Evolutionary conservation across 176 grass and related monocot species (phyloP).

Genomic region (Thinopyrum elongatum): DNA sequence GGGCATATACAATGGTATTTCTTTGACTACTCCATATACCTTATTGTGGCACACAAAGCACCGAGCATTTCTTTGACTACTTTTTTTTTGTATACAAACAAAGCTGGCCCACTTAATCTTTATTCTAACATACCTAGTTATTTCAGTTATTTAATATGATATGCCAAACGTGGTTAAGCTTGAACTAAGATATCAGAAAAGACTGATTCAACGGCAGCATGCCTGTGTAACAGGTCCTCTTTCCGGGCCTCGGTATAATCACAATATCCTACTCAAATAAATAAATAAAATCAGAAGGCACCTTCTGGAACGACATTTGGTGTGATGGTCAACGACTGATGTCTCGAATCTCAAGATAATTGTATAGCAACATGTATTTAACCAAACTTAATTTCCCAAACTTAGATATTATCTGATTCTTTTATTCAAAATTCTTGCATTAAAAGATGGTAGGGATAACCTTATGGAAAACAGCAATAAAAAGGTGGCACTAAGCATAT

Average conservation of each 20-base stretch:
- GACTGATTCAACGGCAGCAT: background rate
- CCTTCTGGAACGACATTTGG: background rate
- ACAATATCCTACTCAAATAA: background rate
- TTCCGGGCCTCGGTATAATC: background rate
- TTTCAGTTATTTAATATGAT: background rate
- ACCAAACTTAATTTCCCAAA: constrained; percentile 3
- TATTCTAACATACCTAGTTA: background rate
- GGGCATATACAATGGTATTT: background rate
- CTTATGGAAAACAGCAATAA: constrained; percentile 13
- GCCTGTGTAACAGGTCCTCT: background rate
- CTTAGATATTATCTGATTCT: background rate
- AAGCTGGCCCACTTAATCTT: background rate
- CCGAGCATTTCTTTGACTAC: background rate
- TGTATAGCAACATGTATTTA: constrained; percentile 3
- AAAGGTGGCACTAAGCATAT: background rate
- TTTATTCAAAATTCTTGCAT: background rate
- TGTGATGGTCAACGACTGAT: background rate
- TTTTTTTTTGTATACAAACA: background rate
- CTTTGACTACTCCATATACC: background rate
- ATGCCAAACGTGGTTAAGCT: background rate
- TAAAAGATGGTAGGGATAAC: background rate
- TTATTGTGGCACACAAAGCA: background rate
- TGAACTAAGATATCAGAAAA: constrained; percentile 18
- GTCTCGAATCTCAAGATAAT: background rate
- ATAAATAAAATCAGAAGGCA: background rate